Evolutionary conservation across 2,329 filamentous ascomycete genomes (phyloP).

Genomic region (Hansfordia pulvinata): DNA sequence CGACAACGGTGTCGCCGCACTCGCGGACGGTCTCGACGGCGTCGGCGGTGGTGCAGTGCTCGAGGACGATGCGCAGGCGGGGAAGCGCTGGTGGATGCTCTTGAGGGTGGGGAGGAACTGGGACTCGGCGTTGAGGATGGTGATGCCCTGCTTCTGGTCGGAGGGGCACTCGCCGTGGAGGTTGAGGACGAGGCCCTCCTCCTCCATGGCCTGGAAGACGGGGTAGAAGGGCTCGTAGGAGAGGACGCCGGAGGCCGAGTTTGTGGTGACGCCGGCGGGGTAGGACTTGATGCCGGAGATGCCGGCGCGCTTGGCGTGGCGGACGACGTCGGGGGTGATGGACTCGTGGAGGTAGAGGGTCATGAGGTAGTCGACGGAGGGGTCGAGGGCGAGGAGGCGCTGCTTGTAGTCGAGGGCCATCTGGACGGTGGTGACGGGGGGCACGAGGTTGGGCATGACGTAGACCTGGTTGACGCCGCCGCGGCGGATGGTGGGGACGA

Average conservation of each 20-base stretch:
- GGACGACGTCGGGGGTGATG: conserved; percentile 56
- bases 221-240: conserved; percentile 59
- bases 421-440: conserved; percentile 45
- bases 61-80: conserved; percentile 57
- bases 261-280: conserved; percentile 49
- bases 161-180: conserved; percentile 76
- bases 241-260: conserved; percentile 55
- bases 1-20: conserved; percentile 43
- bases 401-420: conserved; percentile 54
- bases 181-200: conserved; percentile 72
- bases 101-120: conserved; percentile 77
- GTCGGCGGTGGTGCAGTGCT: conserved; percentile 80
- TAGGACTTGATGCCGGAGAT: conserved; percentile 64
- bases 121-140: conserved; percentile 30
- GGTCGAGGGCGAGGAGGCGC: conserved; percentile 44
- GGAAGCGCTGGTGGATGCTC: conserved; percentile 62
- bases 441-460: conserved; percentile 49
- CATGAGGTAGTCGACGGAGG: conserved; percentile 58
- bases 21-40: conserved; percentile 65
- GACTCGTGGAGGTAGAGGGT: conserved; percentile 53
- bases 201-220: conserved; percentile 83
- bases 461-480: conserved; percentile 54
- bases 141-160: conserved; percentile 29
- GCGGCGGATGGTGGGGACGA: conserved; percentile 37
- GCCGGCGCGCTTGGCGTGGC: conserved; percentile 58